Evolutionary conservation across 148 eudicot genomes (phyloP), one percentile per base, ranked within the genome.

Genomic region (Nepenthes mirabilis): DNA sequence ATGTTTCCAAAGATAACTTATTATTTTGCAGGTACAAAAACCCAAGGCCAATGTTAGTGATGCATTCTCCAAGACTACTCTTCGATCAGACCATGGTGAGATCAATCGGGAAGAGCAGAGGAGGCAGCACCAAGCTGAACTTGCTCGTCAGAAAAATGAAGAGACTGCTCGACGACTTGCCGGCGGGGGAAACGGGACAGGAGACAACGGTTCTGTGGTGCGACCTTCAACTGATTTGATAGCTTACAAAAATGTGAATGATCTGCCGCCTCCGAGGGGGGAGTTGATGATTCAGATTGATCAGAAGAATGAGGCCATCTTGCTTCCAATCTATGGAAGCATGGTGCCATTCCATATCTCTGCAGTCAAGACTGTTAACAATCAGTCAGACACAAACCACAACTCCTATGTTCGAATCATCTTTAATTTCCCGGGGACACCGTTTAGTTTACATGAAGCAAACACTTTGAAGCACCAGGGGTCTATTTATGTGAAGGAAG

Each of bases 251-350:
- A 93, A 59, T 67, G 87, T 93, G 34, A 84, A 82, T 70, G 99
- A 93, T 55, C 55, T 93, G n/a, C 96, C 99, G 1, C 75, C 84
- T 52, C 89, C 95, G 8, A 84, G 81, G 68, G 93, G 83, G 36
- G 99, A 80, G n/a, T 58, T 84, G 85, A 86, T 86, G 96, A 93
- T 93, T 64, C 96, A 82, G 61, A 80, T 93, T 70, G 99, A 93
- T 68, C 91, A 84, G 79, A 88, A 68, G 68, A 72, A 82, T 51
- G 96, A 93, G 71, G 83, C 96, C 47, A 80, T 93, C 62, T 76
- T 93, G 9, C 49, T 93, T 36, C 99, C 99, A n/a, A 73, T 93
- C 5, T 81, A 93, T 59, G 99, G 99, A 40, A 76, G 68, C 74
- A 86, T 93, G 87, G 91, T 89, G 6, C 91, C 96, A 14, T 88